Base-by-base conservation (phyloP, 768 basidiomycete species). In the Kwoniella newhampshirensis region DNA sequence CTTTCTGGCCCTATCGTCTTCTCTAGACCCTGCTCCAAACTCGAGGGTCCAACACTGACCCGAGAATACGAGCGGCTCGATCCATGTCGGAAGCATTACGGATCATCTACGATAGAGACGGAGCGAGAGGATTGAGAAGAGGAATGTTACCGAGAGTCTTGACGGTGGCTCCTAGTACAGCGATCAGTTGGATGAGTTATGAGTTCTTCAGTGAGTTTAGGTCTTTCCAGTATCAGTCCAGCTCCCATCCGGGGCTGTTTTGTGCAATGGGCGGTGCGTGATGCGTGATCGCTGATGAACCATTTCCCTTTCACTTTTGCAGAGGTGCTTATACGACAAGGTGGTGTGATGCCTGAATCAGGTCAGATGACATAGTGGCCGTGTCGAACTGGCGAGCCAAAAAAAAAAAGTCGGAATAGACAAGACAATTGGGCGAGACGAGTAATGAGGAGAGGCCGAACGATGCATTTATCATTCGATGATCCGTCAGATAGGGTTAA, bases 81-180 rank as follows among this genome's bases (percentile, higher is more conserved):
- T 91, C 93, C 1, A 90, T 98, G 86, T 49, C 80, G 54, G 91
- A 93, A 70, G 96, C 96, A 3, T 84, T 91, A 71, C 81, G 84
- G 67, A 86, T 98, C 58, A 93, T 99, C 57, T 88, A 87, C 87
- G 78, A 77, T 67, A 81, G 88, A 64, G 89, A 98, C 59, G 94
- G 96, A 5, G 42, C 87, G 23, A 87, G 81, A 70, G 96, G 96
- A 0, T 91, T 98, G 70, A 80, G 81, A 51, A 81, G 96, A 66
- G 96, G 96, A 23, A 79, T 98, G 67, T 82, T 90, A 51, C 96
- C 96, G 6, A 84, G 96, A 43, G 85, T 99, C 49, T 79, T 98
- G 76, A 94, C 93, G 23, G 89, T 88, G 68, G 89, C 97, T 86
- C 96, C 96, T 5, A 92, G 89, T 73, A 96, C 94, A 51, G 96